Base-by-base conservation (phyloP, 345 rosid genomes). In the Salix brachista region DNA sequence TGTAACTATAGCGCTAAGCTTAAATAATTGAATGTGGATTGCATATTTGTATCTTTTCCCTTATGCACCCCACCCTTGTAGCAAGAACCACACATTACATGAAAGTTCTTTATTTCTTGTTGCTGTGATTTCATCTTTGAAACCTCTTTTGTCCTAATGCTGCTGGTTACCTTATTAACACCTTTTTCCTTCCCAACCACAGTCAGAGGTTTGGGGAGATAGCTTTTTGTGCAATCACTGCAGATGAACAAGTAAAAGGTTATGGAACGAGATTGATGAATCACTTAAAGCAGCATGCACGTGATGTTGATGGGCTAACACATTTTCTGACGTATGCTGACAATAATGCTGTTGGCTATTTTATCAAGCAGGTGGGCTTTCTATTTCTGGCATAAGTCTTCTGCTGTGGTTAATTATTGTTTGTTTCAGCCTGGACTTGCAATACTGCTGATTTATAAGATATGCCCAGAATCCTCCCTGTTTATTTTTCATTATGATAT, bases 241-340 rank as follows among this genome's bases (percentile, higher is more conserved):
- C 99, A 36, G 99, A 96, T 87, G 99, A 96, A 85, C 99, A 96
- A 94, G 99, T 96, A 25, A 96, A 94, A 88, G 99, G 99, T 78
- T 96, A 94, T 79, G 98, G 99, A 46, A 94, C 99, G 32, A 94
- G 98, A 87, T 83, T 96, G 89, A 96, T 96, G 99, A 96, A 96
- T 89, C 97, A 96, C 87, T 85, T 96, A 85, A 96, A 96, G 83
- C 92, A 94, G 83, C 92, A 96, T 80, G 98, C 98, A 26, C 97
- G 97, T 21, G 94, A 96, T 80, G 91, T 81, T 80, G 99, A 96
- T 89, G 98, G 99, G 78, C 87, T 96, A 37, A 94, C 98, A 7
- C 97, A 96, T 86, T 96, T 96, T 86, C 86, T 96, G 77, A 96
- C 99, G 21, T 96, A 96, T 65, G 99, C 99, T 30, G 99, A 96